Conservation (phyloP, 495 filamentous ascomycete species). For the Annulohypoxylon nitens region DNA sequence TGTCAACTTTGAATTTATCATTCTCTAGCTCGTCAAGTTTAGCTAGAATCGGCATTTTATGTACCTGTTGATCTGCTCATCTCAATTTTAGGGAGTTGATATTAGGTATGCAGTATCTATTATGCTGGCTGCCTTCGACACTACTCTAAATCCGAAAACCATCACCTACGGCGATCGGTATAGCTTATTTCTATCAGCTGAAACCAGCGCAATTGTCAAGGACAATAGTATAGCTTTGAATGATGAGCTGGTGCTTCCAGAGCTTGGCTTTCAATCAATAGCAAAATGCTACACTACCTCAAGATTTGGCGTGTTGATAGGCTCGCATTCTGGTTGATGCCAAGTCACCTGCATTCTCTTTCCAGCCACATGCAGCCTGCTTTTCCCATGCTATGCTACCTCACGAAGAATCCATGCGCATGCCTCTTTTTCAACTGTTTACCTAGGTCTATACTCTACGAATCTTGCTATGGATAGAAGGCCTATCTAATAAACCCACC, state of each 20-base stretch:
- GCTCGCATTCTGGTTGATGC: background rate
- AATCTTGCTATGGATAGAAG: background rate
- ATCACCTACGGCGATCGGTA: background rate
- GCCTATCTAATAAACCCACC: background rate
- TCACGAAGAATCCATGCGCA: background rate
- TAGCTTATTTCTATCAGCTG: background rate
- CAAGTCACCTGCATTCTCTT: background rate
- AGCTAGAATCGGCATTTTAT: background rate
- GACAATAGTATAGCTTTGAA: background rate
- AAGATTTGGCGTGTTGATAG: background rate
- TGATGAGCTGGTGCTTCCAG: background rate
- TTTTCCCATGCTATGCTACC: background rate
- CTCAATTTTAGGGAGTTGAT: background rate
- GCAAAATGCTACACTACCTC: conserved; percentile 1
- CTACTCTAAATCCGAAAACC: background rate
- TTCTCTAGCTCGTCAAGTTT: background rate
- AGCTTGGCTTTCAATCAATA: background rate
- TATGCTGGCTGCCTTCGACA: background rate
- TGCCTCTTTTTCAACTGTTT: background rate
- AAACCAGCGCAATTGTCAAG: background rate
- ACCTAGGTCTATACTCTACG: background rate
- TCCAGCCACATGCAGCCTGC: conserved; percentile 1
- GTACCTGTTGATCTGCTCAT: background rate
- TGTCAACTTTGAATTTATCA: background rate
- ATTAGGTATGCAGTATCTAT: background rate